These are phyloP conservation scores for Gastrolobium bilobum DNA, from an alignment of 306 rosid species.

Conservation along the genomic window DNA sequence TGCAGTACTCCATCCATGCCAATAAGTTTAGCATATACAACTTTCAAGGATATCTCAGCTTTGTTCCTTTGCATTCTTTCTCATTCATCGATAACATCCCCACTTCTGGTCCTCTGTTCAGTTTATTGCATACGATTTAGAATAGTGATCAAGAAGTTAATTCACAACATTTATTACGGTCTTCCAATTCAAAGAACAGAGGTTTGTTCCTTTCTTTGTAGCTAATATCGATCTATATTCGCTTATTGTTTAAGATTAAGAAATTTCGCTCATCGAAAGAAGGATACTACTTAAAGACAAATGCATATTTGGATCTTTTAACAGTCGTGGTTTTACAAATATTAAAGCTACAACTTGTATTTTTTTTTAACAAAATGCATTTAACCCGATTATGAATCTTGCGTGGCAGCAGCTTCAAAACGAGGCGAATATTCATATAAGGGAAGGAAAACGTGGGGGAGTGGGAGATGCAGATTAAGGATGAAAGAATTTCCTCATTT, in stretches of 20 bases:
- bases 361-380: background rate
- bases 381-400: background rate
- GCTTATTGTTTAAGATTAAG: background rate
- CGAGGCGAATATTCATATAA: background rate
- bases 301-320: background rate
- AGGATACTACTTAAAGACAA: background rate
- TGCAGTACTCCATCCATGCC: background rate
- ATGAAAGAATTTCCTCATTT: too few relatives aligned
- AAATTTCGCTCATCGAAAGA: background rate
- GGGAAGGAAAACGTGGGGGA: background rate
- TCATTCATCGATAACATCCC: too few relatives aligned
- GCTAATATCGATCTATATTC: background rate
- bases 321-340: background rate
- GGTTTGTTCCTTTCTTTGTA: background rate
- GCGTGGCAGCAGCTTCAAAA: background rate
- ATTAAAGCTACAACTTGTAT: background rate
- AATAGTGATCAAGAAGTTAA: too few relatives aligned
- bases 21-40: too few relatives aligned
- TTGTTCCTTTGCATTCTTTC: too few relatives aligned
- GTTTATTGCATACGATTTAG: too few relatives aligned
- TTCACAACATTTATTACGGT: too few relatives aligned
- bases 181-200: too few relatives aligned
- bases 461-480: background rate
- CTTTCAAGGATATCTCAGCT: too few relatives aligned
- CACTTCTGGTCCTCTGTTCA: too few relatives aligned